phyloP scores from a whole-genome alignment of 169 alveolate genomes.

The Pseudocohnilembus persalinus region DNA sequence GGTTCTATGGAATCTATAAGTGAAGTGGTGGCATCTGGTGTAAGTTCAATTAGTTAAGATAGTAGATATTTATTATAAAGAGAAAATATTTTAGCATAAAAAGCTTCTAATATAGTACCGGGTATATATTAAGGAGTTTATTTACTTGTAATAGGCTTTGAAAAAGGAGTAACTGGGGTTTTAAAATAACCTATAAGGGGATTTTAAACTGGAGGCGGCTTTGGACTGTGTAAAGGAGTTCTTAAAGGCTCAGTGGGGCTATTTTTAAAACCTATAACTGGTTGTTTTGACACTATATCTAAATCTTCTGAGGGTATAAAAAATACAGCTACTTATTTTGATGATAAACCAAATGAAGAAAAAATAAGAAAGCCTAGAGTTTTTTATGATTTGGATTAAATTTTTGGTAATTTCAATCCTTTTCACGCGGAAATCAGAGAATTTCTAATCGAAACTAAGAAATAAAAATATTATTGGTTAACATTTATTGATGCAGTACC shows the following conservation, averaged over 20 bases:
- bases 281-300: conserved; percentile 79
- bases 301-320: conserved; percentile 86
- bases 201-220: conserved; percentile 65
- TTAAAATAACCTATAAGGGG: conserved; percentile 80
- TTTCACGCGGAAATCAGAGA: conserved; percentile 55
- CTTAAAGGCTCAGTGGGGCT: conserved; percentile 84
- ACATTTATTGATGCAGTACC: background rate
- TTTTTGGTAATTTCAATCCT: conserved; percentile 47
- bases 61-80: conserved; percentile 64
- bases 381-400: conserved; percentile 68
- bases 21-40: conserved; percentile 34
- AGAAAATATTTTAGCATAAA: conserved; percentile 57
- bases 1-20: conserved; percentile 31
- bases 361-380: conserved; percentile 81
- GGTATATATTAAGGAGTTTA: conserved; percentile 79
- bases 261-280: conserved; percentile 84
- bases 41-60: conserved; percentile 40
- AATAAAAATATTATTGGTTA: no score
- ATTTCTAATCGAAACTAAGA: background rate
- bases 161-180: conserved; percentile 80
- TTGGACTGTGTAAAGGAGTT: conserved; percentile 71
- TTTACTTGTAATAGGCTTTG: conserved; percentile 59
- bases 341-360: conserved; percentile 62
- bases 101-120: conserved; percentile 64
- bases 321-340: conserved; percentile 72